Evolutionary conservation across 306 rosid genomes (phyloP), one percentile per base, ranked within the genome.

Genomic region (Cajanus cajan): DNA sequence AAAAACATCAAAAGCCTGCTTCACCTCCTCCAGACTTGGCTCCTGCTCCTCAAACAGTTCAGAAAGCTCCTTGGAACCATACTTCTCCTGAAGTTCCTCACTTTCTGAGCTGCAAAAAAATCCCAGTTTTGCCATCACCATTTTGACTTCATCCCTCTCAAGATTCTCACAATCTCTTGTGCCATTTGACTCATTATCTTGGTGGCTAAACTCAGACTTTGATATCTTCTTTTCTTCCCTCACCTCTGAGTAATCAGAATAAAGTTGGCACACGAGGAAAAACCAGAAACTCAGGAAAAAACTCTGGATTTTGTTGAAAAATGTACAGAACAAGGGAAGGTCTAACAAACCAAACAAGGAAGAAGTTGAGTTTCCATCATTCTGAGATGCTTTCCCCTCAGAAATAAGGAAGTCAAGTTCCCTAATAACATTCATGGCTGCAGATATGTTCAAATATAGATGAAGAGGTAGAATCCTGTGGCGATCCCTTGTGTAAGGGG

Each of bases 11-110:
- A 95, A 95, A 79, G 98, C 96, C 70, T 88, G 87, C 78, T 92
- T 95, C 78, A 95, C 79, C 80, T 95, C 98, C 74, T 84, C 92
- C 68, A 92, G 59, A 74, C 97, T 90, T 4, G 98, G 98, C 67
- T 95, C 98, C 34, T 82, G 77, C 69, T 92, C 98, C 13, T 92
- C 91, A 88, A 95, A 92, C 87, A 92, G 69, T 36, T 36, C 86
- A 45, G 88, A 82, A 61, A 88, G 45, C 50, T 88, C 90, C 54
- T 74, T 63, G 45, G 82, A 71, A 66, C 78, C 65, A 74, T 87
- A 78, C n/a, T 48, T 76, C 19, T 75, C 84, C 0, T 69, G 74
- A 51, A 72, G 85, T 40, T 87, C 87, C 74, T 85, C 91, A 14
- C 79, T 79, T 71, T 90, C 91, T 72, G 88, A 41, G 75, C 86